Conservation (phyloP, 108 stramenopile species). For the Skeletonema potamos region DNA sequence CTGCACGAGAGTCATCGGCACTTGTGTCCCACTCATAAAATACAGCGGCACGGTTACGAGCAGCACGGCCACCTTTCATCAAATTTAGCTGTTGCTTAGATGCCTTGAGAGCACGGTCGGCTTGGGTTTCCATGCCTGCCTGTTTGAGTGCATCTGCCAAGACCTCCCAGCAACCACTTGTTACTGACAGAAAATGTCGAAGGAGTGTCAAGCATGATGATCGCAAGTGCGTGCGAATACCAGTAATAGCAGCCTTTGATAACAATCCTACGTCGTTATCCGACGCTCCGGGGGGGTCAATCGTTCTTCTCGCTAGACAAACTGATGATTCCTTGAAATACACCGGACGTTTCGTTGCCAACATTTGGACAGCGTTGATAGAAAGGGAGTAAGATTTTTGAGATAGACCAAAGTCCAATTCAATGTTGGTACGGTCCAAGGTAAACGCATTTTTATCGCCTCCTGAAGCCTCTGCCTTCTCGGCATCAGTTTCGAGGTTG, state of each 20-base stretch:
- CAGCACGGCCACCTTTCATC: conserved; percentile 86
- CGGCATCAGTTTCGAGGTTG: conserved; percentile 72
- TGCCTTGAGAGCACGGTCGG: conserved; percentile 80
- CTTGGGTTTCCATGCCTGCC: conserved; percentile 79
- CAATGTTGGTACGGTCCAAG: conserved; percentile 55
- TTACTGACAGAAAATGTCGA: conserved; percentile 80
- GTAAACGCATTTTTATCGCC: conserved; percentile 28
- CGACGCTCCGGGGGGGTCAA: conserved; percentile 61
- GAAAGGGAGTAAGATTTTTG: conserved; percentile 82
- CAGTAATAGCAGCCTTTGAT: conserved; percentile 50
- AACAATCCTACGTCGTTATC: conserved; percentile 31
- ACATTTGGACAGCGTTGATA: conserved; percentile 79
- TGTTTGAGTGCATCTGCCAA: conserved; percentile 60
- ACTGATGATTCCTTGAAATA: conserved; percentile 79
- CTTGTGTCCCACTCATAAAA: conserved; percentile 86
- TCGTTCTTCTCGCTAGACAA: conserved; percentile 72
- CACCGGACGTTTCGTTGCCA: conserved; percentile 74
- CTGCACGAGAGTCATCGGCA: conserved; percentile 53
- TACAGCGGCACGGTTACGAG: conserved; percentile 80
- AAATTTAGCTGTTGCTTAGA: conserved; percentile 74
- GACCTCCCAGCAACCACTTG: conserved; percentile 59
- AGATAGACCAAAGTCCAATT: conserved; percentile 79
- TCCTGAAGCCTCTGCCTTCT: conserved; percentile 20
- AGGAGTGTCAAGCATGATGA: conserved; percentile 82
- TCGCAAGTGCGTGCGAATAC: conserved; percentile 63